A percentile compares a stretch with the other conserved stretches of the same genome.
Evolutionary conservation across 106 monocot genomes (phyloP).

Genomic region (Xerophyta viscosa): DNA sequence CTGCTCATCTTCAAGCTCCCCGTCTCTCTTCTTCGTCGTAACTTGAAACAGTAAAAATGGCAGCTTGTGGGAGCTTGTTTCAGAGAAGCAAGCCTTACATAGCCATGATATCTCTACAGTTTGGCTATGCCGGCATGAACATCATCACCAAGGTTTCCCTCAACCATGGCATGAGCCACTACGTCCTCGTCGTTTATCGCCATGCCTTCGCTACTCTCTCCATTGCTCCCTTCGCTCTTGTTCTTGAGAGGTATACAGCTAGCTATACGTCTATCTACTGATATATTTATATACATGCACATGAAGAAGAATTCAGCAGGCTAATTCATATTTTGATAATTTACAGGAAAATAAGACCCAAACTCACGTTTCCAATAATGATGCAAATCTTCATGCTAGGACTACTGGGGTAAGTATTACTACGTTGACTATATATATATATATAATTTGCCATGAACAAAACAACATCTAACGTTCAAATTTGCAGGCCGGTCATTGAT

Average conservation of each 20-base stretch:
- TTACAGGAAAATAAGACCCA: conserved; percentile 57
- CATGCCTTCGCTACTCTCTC: conserved; percentile 77
- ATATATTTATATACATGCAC: no score
- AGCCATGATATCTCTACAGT: conserved; percentile 70
- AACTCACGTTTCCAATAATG: conserved; percentile 51
- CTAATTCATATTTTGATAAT: background rate
- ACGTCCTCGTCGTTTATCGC: conserved; percentile 79
- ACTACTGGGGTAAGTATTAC: conserved; percentile 42
- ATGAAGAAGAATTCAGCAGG: no score
- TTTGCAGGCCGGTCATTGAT: conserved; percentile 61
- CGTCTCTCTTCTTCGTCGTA: background rate
- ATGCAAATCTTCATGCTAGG: conserved; percentile 61
- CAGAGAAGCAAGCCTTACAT: conserved; percentile 53
- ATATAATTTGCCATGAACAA: background rate
- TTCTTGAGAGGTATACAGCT: conserved; percentile 61
- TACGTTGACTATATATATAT: background rate
- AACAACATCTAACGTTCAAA: background rate
- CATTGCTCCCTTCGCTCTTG: conserved; percentile 78
- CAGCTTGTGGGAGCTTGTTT: background rate
- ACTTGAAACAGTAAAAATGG: no score
- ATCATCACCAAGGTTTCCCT: conserved; percentile 78
- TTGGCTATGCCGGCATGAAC: conserved; percentile 88
- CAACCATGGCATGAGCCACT: conserved; percentile 84
- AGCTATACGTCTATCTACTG: no score
- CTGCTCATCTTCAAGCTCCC: background rate